Evolutionary conservation across 1,284 basidiomycete species (phyloP).

Genomic region (Coniferiporia sulphurascens): DNA sequence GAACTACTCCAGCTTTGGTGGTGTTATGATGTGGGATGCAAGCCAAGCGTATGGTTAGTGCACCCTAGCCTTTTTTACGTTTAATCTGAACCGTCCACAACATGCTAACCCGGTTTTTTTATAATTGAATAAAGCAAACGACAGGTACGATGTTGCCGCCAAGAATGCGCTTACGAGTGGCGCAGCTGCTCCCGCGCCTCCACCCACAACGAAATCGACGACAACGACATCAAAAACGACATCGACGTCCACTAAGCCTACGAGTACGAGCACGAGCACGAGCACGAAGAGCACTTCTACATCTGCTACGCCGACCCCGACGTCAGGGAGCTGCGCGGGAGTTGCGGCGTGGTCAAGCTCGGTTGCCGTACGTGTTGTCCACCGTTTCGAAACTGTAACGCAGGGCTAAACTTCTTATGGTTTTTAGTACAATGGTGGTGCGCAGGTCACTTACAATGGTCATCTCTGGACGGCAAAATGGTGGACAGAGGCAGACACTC

Average conservation of each 20-base stretch:
- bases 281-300: slow-evolving; percentile 24
- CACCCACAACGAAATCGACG: slow-evolving; percentile 25
- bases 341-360: slow-evolving; percentile 41
- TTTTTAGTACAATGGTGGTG: slow-evolving; percentile 13
- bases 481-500: slow-evolving; percentile 56
- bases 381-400: not conserved
- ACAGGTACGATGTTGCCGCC: slow-evolving; percentile 44
- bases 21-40: slow-evolving; percentile 65
- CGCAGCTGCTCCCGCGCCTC: slow-evolving; percentile 20
- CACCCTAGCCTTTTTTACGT: not conserved
- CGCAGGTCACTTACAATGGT: slow-evolving; percentile 23
- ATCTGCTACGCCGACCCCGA: slow-evolving; percentile 26
- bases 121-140: slow-evolving; percentile 37
- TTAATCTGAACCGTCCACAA: not conserved
- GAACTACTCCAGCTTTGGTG: slow-evolving; percentile 60
- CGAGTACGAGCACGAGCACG: slow-evolving; percentile 9
- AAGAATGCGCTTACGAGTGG: slow-evolving; percentile 45
- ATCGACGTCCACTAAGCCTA: slow-evolving; percentile 9
- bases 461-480: slow-evolving; percentile 50
- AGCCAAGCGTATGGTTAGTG: slow-evolving; percentile 53
- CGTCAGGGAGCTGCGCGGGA: slow-evolving; percentile 40
- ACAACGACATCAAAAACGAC: slow-evolving; percentile 15
- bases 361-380: slow-evolving; percentile 36
- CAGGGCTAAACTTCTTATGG: not conserved
- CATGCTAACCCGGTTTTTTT: no score